These are phyloP conservation scores for Stereocaulon alpinum DNA, from an alignment of 495 filamentous ascomycete genomes.

Conservation along the genomic window DNA sequence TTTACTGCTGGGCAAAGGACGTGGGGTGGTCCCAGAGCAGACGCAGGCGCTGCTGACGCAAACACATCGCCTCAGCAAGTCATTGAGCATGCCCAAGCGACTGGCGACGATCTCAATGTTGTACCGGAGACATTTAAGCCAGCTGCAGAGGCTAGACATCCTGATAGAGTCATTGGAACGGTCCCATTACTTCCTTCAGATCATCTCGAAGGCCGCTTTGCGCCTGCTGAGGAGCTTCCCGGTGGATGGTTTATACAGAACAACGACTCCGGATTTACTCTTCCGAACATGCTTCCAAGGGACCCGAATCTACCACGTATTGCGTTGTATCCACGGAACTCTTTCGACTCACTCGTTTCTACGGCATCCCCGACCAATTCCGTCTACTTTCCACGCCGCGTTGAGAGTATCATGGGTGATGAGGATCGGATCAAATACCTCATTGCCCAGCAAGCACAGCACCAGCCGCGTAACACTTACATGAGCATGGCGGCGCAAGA, in stretches of 20 bases:
- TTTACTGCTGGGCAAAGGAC: conserved; percentile 94
- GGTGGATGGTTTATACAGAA: conserved; percentile 41
- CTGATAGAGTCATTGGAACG: conserved; percentile 28
- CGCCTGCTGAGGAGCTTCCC: conserved; percentile 34
- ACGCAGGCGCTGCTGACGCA: conserved; percentile 74
- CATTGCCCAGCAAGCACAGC: conserved; percentile 53
- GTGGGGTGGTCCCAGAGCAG: conserved; percentile 91
- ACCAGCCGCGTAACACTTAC: conserved; percentile 41
- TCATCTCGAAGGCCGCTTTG: conserved; percentile 54
- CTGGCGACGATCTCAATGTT: conserved; percentile 86
- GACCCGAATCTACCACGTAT: conserved; percentile 40
- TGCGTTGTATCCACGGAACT: conserved; percentile 49
- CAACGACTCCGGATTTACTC: conserved; percentile 30
- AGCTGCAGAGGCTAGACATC: conserved; percentile 45
- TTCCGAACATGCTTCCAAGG: conserved; percentile 31
- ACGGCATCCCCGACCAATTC: conserved; percentile 49
- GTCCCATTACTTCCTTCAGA: conserved; percentile 62
- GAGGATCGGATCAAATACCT: conserved; percentile 64
- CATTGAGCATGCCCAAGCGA: conserved; percentile 65
- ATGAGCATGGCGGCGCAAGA: conserved; percentile 33
- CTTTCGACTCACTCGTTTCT: conserved; percentile 62
- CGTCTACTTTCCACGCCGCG: conserved; percentile 60
- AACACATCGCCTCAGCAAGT: conserved; percentile 73
- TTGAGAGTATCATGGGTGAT: conserved; percentile 76
- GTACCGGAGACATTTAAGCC: conserved; percentile 82